phyloP scores from a whole-genome alignment of 2,329 filamentous ascomycete species.

The Aspergillus awamori region DNA sequence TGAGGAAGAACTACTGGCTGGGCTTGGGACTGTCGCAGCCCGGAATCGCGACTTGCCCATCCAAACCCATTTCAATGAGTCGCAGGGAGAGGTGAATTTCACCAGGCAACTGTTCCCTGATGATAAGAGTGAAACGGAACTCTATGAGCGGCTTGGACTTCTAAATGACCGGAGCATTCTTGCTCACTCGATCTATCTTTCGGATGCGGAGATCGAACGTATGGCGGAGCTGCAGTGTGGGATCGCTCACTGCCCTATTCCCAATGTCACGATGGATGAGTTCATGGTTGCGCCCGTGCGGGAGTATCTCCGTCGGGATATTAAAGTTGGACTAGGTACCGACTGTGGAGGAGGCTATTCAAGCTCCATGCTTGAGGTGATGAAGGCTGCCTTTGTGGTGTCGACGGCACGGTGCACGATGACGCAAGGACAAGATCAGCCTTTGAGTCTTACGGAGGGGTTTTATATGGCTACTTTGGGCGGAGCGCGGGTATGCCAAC shows the following conservation, averaged over 20 bases:
- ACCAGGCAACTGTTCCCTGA: conserved; percentile 60
- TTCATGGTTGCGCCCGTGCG: conserved; percentile 63
- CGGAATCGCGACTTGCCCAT: conserved; percentile 57
- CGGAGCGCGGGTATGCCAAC: conserved; percentile 61
- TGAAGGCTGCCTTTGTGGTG: conserved; percentile 57
- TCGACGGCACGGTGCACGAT: conserved; percentile 41
- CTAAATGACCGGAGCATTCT: conserved; percentile 61
- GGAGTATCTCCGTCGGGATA: conserved; percentile 58
- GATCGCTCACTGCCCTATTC: conserved; percentile 65
- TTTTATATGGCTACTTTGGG: conserved; percentile 66
- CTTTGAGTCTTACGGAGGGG: conserved; percentile 54
- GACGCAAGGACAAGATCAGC: conserved; percentile 45
- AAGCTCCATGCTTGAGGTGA: conserved; percentile 54
- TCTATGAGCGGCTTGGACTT: conserved; percentile 61
- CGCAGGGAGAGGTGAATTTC: conserved; percentile 60
- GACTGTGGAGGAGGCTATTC: conserved; percentile 67
- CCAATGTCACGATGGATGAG: conserved; percentile 63
- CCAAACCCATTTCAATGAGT: conserved; percentile 71
- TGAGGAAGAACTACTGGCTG: conserved; percentile 55
- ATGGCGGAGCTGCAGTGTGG: conserved; percentile 54
- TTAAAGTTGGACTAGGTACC: conserved; percentile 69
- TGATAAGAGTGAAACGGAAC: conserved; percentile 60
- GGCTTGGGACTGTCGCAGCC: conserved; percentile 58
- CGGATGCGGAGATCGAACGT: conserved; percentile 52
- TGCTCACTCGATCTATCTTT: conserved; percentile 68